Base-by-base conservation (phyloP, 306 rosid species). In the Benincasa hispida region DNA sequence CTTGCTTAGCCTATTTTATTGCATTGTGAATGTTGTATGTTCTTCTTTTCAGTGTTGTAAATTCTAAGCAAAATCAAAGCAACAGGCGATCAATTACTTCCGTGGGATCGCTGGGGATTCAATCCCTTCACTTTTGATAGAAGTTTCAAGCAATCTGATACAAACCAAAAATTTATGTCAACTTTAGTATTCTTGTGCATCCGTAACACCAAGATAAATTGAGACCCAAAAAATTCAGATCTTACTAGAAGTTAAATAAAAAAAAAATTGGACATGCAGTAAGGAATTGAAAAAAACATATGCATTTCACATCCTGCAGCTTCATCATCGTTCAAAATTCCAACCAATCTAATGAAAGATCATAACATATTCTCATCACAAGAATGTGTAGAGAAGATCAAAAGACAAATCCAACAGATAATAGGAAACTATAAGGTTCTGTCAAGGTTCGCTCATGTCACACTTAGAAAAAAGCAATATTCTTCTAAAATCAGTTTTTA, bases 111-210 rank as follows among this genome's bases (percentile, higher is more conserved):
- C n/a, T n/a, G n/a, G n/a, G n/a, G n/a, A n/a, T n/a, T n/a, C n/a
- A n/a, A n/a, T n/a, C n/a, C n/a, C n/a, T n/a, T n/a, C n/a, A n/a
- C n/a, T n/a, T n/a, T n/a, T n/a, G n/a, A n/a, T 10, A 9, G 84
- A 58, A 94, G 86, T 74, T 88, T 84, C 89, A 94, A 88, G 79
- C 99, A 94, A 89, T 93, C 99, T 94, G 78, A 50, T 17, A 82
- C 34, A 74, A 81, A 80, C 59, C 79, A 72, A 28, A 83, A 78
- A 76, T 45, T 62, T 42, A 19, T n/a, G 51, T 76, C 76, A 57
- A 22, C 34, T 76, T 59, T 18, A 22, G 74, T 68, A 19, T 32
- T 35, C 53, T 68, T 42, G 74, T 68, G 6, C 55, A 41, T 68
- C 72, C 25, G 0, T 41, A 68, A 22, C 35, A 68, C 4, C 35